Conservation (phyloP, 371 early-diverging fungal species). For the Mortierella sp. region DNA sequence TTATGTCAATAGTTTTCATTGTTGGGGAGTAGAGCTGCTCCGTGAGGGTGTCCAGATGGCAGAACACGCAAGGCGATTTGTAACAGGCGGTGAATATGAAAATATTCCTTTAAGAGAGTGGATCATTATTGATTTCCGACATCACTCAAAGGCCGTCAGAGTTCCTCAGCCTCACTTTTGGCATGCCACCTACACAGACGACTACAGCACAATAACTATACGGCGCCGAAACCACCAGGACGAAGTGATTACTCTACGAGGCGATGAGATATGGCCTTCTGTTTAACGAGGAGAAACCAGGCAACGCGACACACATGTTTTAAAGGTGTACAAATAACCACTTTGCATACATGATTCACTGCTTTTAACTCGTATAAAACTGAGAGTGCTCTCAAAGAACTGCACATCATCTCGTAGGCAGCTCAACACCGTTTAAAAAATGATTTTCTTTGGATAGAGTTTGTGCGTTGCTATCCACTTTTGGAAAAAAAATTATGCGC, state of each 20-base stretch:
- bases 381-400: no score
- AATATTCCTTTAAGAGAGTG: background rate
- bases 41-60: background rate
- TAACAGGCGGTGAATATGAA: background rate
- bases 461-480: no score
- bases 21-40: background rate
- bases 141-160: background rate
- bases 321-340: no score
- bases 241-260: background rate
- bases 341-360: no score
- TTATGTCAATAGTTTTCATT: background rate
- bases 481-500: no score
- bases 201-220: background rate
- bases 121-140: background rate
- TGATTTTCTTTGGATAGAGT: no score
- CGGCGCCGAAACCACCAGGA: background rate
- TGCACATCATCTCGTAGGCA: no score
- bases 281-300: no score
- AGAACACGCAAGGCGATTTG: background rate
- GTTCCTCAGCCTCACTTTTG: background rate
- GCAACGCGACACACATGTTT: no score
- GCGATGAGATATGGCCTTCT: no score
- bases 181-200: background rate
- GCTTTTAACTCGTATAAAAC: no score
- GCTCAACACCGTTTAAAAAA: no score